phyloP scores from a whole-genome alignment of 1,284 basidiomycete genomes.

The Sporisorium exsertum region DNA sequence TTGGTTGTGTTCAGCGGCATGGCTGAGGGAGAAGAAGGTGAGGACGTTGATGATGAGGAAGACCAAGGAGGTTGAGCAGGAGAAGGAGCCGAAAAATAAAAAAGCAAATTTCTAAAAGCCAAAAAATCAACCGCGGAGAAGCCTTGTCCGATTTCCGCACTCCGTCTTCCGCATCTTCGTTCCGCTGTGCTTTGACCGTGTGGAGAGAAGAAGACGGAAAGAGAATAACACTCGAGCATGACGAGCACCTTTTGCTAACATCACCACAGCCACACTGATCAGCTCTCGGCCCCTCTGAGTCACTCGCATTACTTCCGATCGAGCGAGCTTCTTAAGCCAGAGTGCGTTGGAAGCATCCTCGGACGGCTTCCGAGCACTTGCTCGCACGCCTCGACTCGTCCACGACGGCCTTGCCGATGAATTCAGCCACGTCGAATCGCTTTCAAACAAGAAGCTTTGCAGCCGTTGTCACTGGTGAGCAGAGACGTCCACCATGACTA shows the following conservation, averaged over 20 bases:
- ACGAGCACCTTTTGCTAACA: neutral
- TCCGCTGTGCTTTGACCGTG: slow-evolving; percentile 1
- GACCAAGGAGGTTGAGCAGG: neutral
- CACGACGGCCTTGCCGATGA: neutral
- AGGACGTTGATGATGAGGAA: neutral
- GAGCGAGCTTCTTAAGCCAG: neutral
- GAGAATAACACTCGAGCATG: slow-evolving; percentile 12
- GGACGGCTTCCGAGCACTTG: neutral
- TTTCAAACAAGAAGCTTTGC: neutral
- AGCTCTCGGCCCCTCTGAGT: slow-evolving; percentile 1
- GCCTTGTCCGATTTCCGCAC: slow-evolving; percentile 11
- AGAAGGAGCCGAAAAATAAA: slow-evolving; percentile 7
- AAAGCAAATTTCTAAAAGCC: slow-evolving; percentile 4
- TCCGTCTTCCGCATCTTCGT: neutral
- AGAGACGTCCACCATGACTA: neutral
- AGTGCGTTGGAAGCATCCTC: neutral
- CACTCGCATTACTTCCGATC: neutral
- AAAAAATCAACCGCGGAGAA: neutral
- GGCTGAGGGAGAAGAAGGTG: neutral
- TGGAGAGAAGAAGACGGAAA: slow-evolving; percentile 7
- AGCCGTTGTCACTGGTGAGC: neutral
- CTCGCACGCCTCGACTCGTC: neutral
- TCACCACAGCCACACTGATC: neutral
- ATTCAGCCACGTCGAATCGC: slow-evolving; percentile 2
- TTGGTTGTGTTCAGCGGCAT: slow-evolving; percentile 65